Conservation (phyloP, 202 grass and related monocot genomes). For the Saccharum hybrid region DNA sequence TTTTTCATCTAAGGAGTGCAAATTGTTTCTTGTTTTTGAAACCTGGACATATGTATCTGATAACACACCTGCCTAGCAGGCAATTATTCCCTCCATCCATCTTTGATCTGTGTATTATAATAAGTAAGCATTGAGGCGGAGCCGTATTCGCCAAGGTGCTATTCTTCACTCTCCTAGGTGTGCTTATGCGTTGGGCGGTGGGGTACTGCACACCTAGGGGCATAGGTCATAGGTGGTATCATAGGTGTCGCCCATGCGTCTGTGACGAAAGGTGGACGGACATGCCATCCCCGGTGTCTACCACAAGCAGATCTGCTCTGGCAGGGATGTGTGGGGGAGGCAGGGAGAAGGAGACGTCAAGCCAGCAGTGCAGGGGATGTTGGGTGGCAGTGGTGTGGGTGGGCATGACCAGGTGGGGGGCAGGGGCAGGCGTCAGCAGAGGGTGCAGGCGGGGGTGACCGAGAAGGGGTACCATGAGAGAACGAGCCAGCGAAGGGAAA, state of each 20-base stretch:
- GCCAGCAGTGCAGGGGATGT: background rate
- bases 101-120: background rate
- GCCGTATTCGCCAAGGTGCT: too few relatives aligned
- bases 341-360: background rate
- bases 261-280: background rate
- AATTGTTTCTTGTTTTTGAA: background rate
- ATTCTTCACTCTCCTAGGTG: too few relatives aligned
- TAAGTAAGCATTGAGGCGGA: too few relatives aligned
- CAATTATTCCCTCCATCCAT: background rate
- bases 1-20: background rate
- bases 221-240: background rate
- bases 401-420: background rate
- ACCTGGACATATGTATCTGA: background rate
- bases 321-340: background rate
- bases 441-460: background rate
- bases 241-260: too few relatives aligned
- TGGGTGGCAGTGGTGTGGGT: background rate
- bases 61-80: background rate
- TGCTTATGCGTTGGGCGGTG: too few relatives aligned
- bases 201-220: background rate
- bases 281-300: background rate
- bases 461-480: background rate
- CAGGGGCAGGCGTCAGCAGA: background rate
- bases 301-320: background rate
- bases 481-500: background rate